Conservation (phyloP, 1,139 yeast genomes). For the Sugiyamaella novakii region DNA sequence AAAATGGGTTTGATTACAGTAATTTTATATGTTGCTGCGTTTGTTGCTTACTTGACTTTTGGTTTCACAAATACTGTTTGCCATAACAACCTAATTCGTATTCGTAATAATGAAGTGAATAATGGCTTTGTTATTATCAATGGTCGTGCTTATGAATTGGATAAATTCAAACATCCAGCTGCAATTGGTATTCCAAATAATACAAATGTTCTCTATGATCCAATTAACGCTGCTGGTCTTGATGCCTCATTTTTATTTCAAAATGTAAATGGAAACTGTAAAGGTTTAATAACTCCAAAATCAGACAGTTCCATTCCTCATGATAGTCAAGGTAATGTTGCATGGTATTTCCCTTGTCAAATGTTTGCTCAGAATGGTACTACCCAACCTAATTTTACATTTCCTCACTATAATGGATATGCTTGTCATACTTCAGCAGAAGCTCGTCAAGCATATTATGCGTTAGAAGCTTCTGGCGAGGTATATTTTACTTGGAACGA, state of each 20-base stretch:
- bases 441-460: conserved; percentile 72
- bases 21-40: conserved; percentile 70
- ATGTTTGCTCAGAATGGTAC: conserved; percentile 71
- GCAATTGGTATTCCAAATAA: conserved; percentile 75
- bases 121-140: conserved; percentile 70
- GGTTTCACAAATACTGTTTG: conserved; percentile 92
- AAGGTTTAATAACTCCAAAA: conserved; percentile 74
- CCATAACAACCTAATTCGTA: conserved; percentile 51
- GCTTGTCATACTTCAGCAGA: conserved; percentile 80
- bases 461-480: conserved; percentile 64
- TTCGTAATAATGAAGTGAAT: conserved; percentile 60
- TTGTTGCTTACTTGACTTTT: conserved; percentile 84
- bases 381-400: conserved; percentile 59
- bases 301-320: conserved; percentile 71
- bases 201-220: conserved; percentile 77
- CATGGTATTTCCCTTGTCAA: conserved; percentile 97
- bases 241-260: conserved; percentile 91
- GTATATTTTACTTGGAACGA: conserved; percentile 92
- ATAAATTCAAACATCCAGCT: conserved; percentile 71
- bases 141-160: conserved; percentile 77
- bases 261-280: conserved; percentile 93
- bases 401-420: conserved; percentile 64
- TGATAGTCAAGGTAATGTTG: conserved; percentile 55
- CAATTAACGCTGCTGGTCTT: conserved; percentile 82
- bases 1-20: conserved; percentile 82